Evolutionary conservation across 1,139 yeast species (phyloP).

Genomic region (Saccharomyces uvarum): DNA sequence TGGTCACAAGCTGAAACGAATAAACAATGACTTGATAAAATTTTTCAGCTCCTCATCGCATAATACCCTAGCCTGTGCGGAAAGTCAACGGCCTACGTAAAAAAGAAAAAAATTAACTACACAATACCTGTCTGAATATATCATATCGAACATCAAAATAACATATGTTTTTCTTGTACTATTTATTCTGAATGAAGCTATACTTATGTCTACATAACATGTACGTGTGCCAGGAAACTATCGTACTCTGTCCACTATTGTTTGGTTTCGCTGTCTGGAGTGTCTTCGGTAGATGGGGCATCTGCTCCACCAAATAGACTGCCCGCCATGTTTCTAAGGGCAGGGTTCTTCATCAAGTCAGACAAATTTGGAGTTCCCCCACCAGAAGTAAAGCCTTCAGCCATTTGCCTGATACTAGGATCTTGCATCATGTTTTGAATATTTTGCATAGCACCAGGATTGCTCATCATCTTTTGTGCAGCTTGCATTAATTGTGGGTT

Average conservation of each 20-base stretch:
- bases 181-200: neutral
- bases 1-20: neutral
- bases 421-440: constrained; percentile 69
- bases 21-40: neutral
- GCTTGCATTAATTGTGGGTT: constrained; percentile 90
- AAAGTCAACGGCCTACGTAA: neutral
- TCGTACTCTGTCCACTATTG: neutral
- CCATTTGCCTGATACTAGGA: constrained; percentile 75
- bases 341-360: constrained; percentile 74
- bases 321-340: constrained; percentile 59
- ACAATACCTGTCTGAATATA: neutral
- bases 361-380: constrained; percentile 54
- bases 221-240: neutral
- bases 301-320: constrained; percentile 39
- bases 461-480: constrained; percentile 87
- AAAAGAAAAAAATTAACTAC: neutral
- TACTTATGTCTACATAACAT: neutral
- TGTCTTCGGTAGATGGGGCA: constrained; percentile 3
- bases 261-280: constrained; percentile 1
- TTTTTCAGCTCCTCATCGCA: neutral
- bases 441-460: constrained; percentile 71
- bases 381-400: constrained; percentile 57
- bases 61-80: neutral
- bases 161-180: neutral
- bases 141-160: neutral